Base-by-base conservation (phyloP, 108 stramenopile species). In the Discostella stelligeroides region DNA sequence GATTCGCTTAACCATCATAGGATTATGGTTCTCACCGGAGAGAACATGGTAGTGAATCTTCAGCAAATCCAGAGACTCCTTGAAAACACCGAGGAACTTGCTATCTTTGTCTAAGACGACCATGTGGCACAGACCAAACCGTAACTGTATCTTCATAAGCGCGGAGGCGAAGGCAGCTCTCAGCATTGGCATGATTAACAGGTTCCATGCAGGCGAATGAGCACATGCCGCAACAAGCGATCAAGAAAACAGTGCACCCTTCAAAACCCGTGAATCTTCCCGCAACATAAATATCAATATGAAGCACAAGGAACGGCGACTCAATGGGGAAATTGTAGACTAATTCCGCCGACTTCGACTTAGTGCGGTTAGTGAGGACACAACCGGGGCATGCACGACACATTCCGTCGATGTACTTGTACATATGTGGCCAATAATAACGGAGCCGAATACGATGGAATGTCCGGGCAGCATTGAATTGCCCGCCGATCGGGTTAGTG, bases 261-360 rank as follows among this genome's bases (percentile, higher is more conserved):
- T n/a, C n/a, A n/a, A n/a, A n/a, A n/a, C n/a, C n/a, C n/a, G n/a
- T n/a, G n/a, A 18, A 18, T 8, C 20, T 47, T 18, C 46, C 46
- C 46, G 46, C 46, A 7, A 18, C n/a, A 47, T 47, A 47, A 8
- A 18, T 18, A 47, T 47, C 46, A 8, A 47, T 47, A 8, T 18
- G 20, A 4, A 47, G 46, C 4, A 47, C 46, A 4, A 47, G 10
- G 8, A 47, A 47, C n/a, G 46, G 46, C 10, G 46, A 15, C 10
- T 47, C 46, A 47, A 47, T 47, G 4, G 46, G 46, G 10, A 47
- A 47, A 8, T 47, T 47, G 46, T 47, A 47, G 17, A 47, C 46
- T 15, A 47, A 18, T 10, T 47, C 10, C 4, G 46, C n/a, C 4
- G 46, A 47, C 10, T 47, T 47, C 17, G 17, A 18, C 20, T 47